phyloP scores from a whole-genome alignment of 441 rosid species.

The Erodium trifolium region DNA sequence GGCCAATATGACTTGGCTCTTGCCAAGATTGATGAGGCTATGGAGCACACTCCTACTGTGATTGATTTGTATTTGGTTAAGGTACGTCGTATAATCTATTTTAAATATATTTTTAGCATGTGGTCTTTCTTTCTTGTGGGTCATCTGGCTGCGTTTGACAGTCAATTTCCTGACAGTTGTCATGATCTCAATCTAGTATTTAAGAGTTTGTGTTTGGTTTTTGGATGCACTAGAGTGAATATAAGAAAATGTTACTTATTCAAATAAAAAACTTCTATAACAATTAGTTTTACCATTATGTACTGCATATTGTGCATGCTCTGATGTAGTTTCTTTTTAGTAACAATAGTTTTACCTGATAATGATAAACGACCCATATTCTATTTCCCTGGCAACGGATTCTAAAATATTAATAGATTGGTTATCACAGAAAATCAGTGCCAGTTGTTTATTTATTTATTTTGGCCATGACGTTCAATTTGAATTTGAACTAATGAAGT shows the following conservation, averaged over 20 bases:
- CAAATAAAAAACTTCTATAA: too few relatives aligned
- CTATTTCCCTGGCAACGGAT: neutral
- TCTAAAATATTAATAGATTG: neutral
- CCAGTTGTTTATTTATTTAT: neutral
- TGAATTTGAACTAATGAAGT: neutral
- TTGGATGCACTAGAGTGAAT: too few relatives aligned
- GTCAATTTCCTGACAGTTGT: neutral
- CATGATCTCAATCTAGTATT: neutral
- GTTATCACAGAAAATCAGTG: neutral
- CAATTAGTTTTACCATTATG: too few relatives aligned
- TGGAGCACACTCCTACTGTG: slow-evolving; percentile 92
- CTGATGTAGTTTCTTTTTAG: slow-evolving; percentile 2
- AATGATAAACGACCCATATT: neutral
- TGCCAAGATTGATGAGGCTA: slow-evolving; percentile 83
- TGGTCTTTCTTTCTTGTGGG: neutral
- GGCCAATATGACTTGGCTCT: slow-evolving; percentile 75
- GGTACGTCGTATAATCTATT: slow-evolving; percentile 41
- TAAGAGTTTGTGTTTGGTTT: too few relatives aligned
- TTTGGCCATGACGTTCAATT: neutral
- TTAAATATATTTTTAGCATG: neutral
- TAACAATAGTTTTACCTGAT: neutral
- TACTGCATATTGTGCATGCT: neutral
- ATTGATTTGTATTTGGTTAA: slow-evolving; percentile 90
- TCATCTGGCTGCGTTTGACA: neutral
- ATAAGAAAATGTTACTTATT: too few relatives aligned